Conservation (phyloP, 176 grass and related monocot species). For the Raddia distichophylla region DNA sequence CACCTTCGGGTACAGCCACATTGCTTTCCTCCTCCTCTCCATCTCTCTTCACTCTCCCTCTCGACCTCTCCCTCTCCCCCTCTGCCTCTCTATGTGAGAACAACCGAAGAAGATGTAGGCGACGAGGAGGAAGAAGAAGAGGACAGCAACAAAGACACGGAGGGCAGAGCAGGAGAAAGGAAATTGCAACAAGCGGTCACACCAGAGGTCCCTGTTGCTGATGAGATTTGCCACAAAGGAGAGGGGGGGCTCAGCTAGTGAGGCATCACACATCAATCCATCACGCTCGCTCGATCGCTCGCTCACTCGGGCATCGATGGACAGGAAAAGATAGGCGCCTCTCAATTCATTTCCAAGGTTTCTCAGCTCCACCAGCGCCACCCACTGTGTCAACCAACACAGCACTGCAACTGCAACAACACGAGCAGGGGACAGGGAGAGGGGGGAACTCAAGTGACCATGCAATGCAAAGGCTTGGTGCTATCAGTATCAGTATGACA, state of each 20-base stretch:
- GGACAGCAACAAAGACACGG: constrained; percentile 20
- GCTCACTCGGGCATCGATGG: constrained; percentile 22
- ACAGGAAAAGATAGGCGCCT: constrained; percentile 67
- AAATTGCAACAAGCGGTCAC: constrained; percentile 30
- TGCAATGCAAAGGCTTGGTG: constrained; percentile 25
- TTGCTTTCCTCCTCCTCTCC: constrained; percentile 81
- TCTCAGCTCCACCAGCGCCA: constrained; percentile 8
- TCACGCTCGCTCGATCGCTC: neutral
- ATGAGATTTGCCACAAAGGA: constrained; percentile 48
- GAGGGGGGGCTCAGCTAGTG: constrained; percentile 35
- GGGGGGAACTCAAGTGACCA: constrained; percentile 13
- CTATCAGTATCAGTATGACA: too few species aligned
- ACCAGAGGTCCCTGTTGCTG: constrained; percentile 47
- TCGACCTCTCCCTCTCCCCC: neutral
- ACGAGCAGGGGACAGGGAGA: neutral
- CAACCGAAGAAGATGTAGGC: neutral
- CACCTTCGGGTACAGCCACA: constrained; percentile 96
- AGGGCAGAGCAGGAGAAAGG: neutral
- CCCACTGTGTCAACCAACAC: constrained; percentile 45
- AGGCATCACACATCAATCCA: constrained; percentile 58
- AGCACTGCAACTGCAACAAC: neutral
- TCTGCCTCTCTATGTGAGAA: neutral
- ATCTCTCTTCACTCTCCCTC: constrained; percentile 23
- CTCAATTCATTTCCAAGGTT: constrained; percentile 68
- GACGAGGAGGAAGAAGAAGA: neutral